phyloP scores from a whole-genome alignment of 2,329 filamentous ascomycete genomes.

The Westerdykella ornata region DNA sequence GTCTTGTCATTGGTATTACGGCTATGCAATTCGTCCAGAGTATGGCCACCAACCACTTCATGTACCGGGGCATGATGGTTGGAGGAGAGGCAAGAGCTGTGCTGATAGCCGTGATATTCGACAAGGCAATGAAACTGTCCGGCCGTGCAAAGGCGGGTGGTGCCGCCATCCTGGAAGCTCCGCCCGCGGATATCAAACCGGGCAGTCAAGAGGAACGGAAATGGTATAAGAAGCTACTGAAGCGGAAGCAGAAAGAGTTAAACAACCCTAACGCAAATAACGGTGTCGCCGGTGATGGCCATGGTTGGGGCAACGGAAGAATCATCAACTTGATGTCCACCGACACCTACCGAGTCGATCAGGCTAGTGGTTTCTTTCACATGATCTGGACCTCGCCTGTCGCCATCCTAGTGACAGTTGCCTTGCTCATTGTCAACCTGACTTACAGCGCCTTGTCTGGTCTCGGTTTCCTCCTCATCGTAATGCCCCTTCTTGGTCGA shows the following conservation, averaged over 20 bases:
- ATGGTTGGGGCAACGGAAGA: slow-evolving; percentile 86
- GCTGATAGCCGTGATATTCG: slow-evolving; percentile 80
- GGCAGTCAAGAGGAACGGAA: slow-evolving; percentile 48
- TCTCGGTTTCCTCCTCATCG: slow-evolving; percentile 72
- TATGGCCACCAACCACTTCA: slow-evolving; percentile 78
- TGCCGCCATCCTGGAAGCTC: slow-evolving; percentile 39
- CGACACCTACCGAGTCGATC: slow-evolving; percentile 87
- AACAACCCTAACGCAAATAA: slow-evolving; percentile 38
- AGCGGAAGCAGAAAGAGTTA: slow-evolving; percentile 37
- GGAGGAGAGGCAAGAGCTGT: slow-evolving; percentile 77
- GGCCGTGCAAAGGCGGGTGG: slow-evolving; percentile 82
- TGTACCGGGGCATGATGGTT: slow-evolving; percentile 86
- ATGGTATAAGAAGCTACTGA: slow-evolving; percentile 44
- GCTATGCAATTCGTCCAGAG: slow-evolving; percentile 80
- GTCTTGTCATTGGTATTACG: slow-evolving; percentile 76
- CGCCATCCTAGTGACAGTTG: slow-evolving; percentile 68
- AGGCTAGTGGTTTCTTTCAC: slow-evolving; percentile 83
- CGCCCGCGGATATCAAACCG: slow-evolving; percentile 41
- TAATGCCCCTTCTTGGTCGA: slow-evolving; percentile 68
- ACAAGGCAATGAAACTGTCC: slow-evolving; percentile 86
- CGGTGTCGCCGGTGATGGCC: slow-evolving; percentile 59
- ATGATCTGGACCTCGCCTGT: slow-evolving; percentile 84
- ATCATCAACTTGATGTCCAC: slow-evolving; percentile 93
- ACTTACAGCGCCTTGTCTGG: slow-evolving; percentile 85
- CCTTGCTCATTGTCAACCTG: slow-evolving; percentile 77